phyloP scores from a whole-genome alignment of 805 yeast genomes.

The Candida chilensis region DNA sequence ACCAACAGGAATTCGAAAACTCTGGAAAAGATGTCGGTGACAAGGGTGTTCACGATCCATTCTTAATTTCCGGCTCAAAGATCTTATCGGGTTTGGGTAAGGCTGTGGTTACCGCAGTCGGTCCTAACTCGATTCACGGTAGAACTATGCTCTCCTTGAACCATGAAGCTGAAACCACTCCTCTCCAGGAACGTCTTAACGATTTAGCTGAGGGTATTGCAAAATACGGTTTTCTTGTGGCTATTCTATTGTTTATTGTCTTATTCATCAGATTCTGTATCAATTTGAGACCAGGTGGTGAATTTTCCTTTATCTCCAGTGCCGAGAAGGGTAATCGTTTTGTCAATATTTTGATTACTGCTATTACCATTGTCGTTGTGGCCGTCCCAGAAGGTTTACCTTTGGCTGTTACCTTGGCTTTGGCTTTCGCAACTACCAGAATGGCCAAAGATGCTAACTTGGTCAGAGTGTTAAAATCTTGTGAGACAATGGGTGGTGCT shows the following conservation, averaged over 20 bases:
- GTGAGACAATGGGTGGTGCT: constrained; percentile 99
- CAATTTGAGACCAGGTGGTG: constrained; percentile 44
- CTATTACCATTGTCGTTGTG: constrained; percentile 89
- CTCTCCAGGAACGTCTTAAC: constrained; percentile 76
- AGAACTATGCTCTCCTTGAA: constrained; percentile 77
- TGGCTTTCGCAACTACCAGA: constrained; percentile 96
- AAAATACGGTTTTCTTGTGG: constrained; percentile 86
- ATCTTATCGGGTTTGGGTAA: constrained; percentile 79
- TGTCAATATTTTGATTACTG: constrained; percentile 78
- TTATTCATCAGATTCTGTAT: constrained; percentile 69
- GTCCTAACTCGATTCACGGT: constrained; percentile 84
- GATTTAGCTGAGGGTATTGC: constrained; percentile 88
- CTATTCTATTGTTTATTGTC: constrained; percentile 70
- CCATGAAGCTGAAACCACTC: constrained; percentile 76
- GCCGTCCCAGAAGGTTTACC: constrained; percentile 99
- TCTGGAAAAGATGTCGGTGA: constrained; percentile 26
- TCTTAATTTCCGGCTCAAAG: constrained; percentile 86
- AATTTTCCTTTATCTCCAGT: constrained; percentile 32
- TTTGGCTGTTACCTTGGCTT: constrained; percentile 89
- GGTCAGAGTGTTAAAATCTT: constrained; percentile 87
- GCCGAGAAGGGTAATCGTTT: constrained; percentile 81
- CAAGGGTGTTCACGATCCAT: constrained; percentile 58
- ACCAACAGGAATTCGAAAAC: constrained; percentile 13
- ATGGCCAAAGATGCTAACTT: constrained; percentile 95
- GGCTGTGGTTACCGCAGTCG: constrained; percentile 86